Evolutionary conservation across 148 eudicot genomes (phyloP).

Genomic region (Rhododendron griersonianum): DNA sequence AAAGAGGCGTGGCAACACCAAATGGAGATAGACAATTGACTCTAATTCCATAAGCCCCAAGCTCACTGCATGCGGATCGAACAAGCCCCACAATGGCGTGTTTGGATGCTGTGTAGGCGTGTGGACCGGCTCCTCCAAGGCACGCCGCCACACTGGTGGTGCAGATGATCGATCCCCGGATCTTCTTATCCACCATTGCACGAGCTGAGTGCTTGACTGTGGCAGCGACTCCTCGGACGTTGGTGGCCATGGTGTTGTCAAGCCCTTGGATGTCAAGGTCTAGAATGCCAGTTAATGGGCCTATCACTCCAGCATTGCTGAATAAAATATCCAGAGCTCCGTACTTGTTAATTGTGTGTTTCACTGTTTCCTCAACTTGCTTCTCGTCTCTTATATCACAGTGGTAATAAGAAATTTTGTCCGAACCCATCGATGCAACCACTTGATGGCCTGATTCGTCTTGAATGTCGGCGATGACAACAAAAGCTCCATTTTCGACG

Average conservation of each 20-base stretch:
- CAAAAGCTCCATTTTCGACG: slow-evolving; percentile 29
- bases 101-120: slow-evolving; percentile 57
- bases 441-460: slow-evolving; percentile 41
- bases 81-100: slow-evolving; percentile 73
- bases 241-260: slow-evolving; percentile 2
- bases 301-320: background rate
- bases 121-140: slow-evolving; percentile 60
- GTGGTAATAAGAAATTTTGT: slow-evolving; percentile 33
- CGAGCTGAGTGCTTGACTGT: slow-evolving; percentile 58
- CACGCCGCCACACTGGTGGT: slow-evolving; percentile 50
- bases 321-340: slow-evolving; percentile 16
- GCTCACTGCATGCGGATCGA: slow-evolving; percentile 55
- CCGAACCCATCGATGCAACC: slow-evolving; percentile 21
- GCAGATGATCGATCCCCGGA: slow-evolving; percentile 62
- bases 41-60: slow-evolving; percentile 68
- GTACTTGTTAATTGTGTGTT: slow-evolving; percentile 27
- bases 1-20: slow-evolving; percentile 72
- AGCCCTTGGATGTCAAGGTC: background rate
- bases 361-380: slow-evolving; percentile 40
- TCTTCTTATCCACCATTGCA: slow-evolving; percentile 47
- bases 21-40: slow-evolving; percentile 74
- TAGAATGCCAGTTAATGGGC: background rate
- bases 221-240: slow-evolving; percentile 48
- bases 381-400: slow-evolving; percentile 60
- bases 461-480: slow-evolving; percentile 51